Evolutionary conservation across 2,329 filamentous ascomycete species (phyloP), one percentile per base, ranked within the genome.

Genomic region (Xenoacremonium recifei): DNA sequence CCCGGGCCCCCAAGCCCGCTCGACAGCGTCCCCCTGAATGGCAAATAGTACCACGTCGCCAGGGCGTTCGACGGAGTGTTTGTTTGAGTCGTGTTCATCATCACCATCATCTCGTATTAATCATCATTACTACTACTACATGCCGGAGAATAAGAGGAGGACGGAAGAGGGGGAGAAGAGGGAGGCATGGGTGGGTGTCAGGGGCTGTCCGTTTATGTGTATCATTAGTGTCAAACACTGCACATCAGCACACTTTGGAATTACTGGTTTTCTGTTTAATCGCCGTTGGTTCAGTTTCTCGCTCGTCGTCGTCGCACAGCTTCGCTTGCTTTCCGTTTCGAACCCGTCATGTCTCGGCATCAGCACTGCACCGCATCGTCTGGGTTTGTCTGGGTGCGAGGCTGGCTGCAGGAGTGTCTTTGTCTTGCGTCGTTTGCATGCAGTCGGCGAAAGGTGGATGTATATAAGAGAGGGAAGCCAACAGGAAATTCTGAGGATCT

Each of bases 1-100:
- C 62, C 69, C 58, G 32, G 32, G 6, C 48, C 53, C 4, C 44
- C 45, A 15, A 58, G 55, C 21, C 55, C 55, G 15, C 43, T 51
- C n/a, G 55, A 57, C 36, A 50, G 44, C 7, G 39, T 52, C 7
- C 55, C 55, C 3, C 45, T 58, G 37, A 58, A 58, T 38, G 55
- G 55, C 35, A 49, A 55, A 47, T 55, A 54, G 45, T 18, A 34
- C 5, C 16, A 15, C 29, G 6, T 31, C 29, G 6, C 17, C 29
- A 7, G 7, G 29, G 29, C 17, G 29, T 15, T n/a, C n/a, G 29
- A 15, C 29, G n/a, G 29, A 15, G 29, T 15, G n/a, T 11, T 15
- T 31, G 29, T 7, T 7, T 7, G 7, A 31, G 29, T 31, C 6
- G 29, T 31, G 6, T 9, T 31, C n/a, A 15, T 12, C 18, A 10